phyloP scores from a whole-genome alignment of 2,329 filamentous ascomycete genomes.

The Ceratocystis ficicola region DNA sequence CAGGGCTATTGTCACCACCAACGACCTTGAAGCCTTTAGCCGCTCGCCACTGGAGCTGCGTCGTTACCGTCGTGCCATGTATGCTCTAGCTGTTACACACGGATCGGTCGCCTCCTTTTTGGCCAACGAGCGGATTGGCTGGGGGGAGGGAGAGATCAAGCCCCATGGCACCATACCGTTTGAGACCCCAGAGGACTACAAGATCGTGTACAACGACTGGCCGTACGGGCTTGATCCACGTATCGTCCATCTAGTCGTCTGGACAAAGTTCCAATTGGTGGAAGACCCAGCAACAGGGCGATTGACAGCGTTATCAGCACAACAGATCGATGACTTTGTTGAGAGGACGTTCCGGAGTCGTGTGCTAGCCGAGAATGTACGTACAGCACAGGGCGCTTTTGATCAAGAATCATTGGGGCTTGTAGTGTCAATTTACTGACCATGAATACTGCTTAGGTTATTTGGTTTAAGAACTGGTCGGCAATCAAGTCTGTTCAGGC shows the following conservation, averaged over 20 bases:
- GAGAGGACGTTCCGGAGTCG: conserved; percentile 48
- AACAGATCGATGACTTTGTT: conserved; percentile 60
- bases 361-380: conserved; percentile 42
- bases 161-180: conserved; percentile 15
- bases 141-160: conserved; percentile 34
- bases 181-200: conserved; percentile 43
- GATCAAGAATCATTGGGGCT: too few species aligned
- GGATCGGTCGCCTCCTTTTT: conserved; percentile 72
- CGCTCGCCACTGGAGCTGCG: conserved; percentile 64
- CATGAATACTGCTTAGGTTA: conserved; percentile 26
- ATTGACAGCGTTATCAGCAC: conserved; percentile 50
- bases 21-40: conserved; percentile 64
- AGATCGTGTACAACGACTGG: conserved; percentile 82
- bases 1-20: conserved; percentile 46
- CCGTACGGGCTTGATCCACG: conserved; percentile 71
- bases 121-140: conserved; percentile 54
- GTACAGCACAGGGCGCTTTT: conserved; percentile 23
- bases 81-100: conserved; percentile 50
- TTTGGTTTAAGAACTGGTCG: conserved; percentile 60
- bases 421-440: background rate
- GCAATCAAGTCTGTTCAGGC: conserved; percentile 72
- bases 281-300: conserved; percentile 55
- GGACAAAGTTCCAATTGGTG: conserved; percentile 76
- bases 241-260: conserved; percentile 78
- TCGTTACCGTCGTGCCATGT: conserved; percentile 61